phyloP scores from a whole-genome alignment of 352 stramenopile genomes.

The Globisporangium radiosum region DNA sequence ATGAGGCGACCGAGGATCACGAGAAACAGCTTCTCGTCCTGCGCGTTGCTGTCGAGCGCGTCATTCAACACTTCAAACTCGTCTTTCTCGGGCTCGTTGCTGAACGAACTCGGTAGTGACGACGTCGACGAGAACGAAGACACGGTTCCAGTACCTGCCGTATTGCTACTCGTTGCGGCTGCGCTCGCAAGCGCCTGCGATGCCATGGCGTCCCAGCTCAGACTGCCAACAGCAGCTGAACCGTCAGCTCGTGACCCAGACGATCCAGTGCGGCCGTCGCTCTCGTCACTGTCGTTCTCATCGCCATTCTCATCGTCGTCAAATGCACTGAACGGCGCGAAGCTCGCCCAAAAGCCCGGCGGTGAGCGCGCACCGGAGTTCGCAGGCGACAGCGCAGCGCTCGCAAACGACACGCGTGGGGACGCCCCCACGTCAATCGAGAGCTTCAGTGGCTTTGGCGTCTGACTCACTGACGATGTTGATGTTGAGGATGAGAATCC shows the following conservation, averaged over 20 bases:
- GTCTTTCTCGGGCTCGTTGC: slow-evolving; percentile 49
- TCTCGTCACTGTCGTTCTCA: slow-evolving; percentile 12
- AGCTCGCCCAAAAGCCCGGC: slow-evolving; percentile 74
- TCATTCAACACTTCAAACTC: slow-evolving; percentile 75
- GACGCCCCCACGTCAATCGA: slow-evolving; percentile 40
- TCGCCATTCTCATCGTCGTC: slow-evolving; percentile 53
- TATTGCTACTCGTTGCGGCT: slow-evolving; percentile 18
- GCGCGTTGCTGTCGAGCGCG: slow-evolving; percentile 41
- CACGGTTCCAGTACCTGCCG: background rate
- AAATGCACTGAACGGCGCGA: slow-evolving; percentile 51
- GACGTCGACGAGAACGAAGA: background rate
- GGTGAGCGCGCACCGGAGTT: slow-evolving; percentile 51
- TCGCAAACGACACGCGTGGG: slow-evolving; percentile 14
- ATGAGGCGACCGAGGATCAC: slow-evolving; percentile 52
- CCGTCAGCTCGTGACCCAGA: no score
- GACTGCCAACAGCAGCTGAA: no score
- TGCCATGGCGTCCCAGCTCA: slow-evolving; percentile 53
- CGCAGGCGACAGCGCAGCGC: slow-evolving; percentile 17
- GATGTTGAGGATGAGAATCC: background rate
- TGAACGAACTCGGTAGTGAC: slow-evolving; percentile 18
- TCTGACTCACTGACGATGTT: slow-evolving; percentile 6
- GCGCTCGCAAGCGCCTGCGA: slow-evolving; percentile 42
- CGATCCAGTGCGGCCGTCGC: background rate
- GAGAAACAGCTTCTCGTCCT: slow-evolving; percentile 76
- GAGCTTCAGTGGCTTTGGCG: slow-evolving; percentile 31